Conservation (phyloP, 2,329 filamentous ascomycete species). For the Cercospora sojina region DNA sequence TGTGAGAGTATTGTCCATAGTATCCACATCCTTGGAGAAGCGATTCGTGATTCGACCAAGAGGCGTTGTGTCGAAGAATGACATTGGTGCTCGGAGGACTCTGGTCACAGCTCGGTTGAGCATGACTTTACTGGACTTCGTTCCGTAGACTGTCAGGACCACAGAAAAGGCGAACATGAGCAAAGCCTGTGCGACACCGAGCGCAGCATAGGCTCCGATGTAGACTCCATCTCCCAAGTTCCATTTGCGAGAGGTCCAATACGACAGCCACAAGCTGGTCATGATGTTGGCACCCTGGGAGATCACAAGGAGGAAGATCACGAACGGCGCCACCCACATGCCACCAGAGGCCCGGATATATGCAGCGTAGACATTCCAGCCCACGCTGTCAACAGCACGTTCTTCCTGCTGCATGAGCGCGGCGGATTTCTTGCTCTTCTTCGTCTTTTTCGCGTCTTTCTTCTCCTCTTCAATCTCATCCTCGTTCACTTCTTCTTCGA, state of each 20-base stretch:
- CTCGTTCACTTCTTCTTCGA: slow-evolving; percentile 48
- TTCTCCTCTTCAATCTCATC: slow-evolving; percentile 61
- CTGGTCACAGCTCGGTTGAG: slow-evolving; percentile 75
- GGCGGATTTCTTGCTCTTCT: slow-evolving; percentile 54
- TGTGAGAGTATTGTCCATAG: slow-evolving; percentile 85
- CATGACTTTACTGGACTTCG: slow-evolving; percentile 77
- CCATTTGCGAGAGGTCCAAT: slow-evolving; percentile 83
- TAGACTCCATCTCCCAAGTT: slow-evolving; percentile 60
- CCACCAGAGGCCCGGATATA: slow-evolving; percentile 76
- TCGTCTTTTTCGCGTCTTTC: slow-evolving; percentile 52
- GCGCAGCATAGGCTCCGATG: slow-evolving; percentile 66
- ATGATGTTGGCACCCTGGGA: slow-evolving; percentile 82
- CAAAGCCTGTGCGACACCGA: slow-evolving; percentile 69
- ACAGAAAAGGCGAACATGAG: slow-evolving; percentile 81
- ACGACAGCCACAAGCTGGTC: slow-evolving; percentile 89
- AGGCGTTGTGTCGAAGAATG: slow-evolving; percentile 96
- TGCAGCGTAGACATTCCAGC: slow-evolving; percentile 74
- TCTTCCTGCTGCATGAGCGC: slow-evolving; percentile 73
- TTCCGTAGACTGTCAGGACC: slow-evolving; percentile 73
- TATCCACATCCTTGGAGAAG: slow-evolving; percentile 91
- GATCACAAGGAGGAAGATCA: slow-evolving; percentile 65
- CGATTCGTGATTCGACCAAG: slow-evolving; percentile 94
- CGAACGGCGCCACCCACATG: slow-evolving; percentile 63
- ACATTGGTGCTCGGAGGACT: slow-evolving; percentile 70
- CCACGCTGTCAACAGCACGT: slow-evolving; percentile 70